A percentile compares a stretch with the other conserved stretches of the same genome.
phyloP scores from a whole-genome alignment of 164 flowering plant genomes.

The Cinnamomum micranthum region DNA sequence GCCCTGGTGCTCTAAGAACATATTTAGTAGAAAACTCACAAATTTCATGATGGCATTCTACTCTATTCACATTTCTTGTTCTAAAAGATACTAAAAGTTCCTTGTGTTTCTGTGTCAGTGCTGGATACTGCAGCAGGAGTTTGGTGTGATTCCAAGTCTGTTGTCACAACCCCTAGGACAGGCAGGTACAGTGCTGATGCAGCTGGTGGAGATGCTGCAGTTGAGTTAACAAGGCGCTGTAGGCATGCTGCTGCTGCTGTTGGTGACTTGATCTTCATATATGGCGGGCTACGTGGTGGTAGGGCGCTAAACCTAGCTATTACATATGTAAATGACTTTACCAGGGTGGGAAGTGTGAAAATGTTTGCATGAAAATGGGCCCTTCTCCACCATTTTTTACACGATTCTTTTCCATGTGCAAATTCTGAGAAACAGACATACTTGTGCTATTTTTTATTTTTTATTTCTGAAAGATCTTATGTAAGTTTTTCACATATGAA shows the following conservation, averaged over 20 bases:
- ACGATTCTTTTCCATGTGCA: too few relatives aligned
- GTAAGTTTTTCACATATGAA: background rate
- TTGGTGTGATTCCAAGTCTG: conserved; percentile 98
- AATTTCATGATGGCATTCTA: background rate
- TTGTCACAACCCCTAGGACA: conserved; percentile 93
- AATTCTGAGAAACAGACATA: too few relatives aligned
- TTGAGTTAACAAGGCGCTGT: conserved; percentile 94
- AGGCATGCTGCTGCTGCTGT: conserved; percentile 99
- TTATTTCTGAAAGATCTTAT: background rate
- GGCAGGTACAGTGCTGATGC: conserved; percentile 99
- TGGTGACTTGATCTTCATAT: conserved; percentile 88
- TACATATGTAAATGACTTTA: too few relatives aligned
- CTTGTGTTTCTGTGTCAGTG: conserved; percentile 41
- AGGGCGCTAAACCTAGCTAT: conserved; percentile 24
- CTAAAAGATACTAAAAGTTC: background rate
- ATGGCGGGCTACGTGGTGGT: conserved; percentile 99
- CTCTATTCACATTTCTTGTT: background rate
- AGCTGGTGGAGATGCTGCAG: conserved; percentile 98
- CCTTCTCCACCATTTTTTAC: too few relatives aligned
- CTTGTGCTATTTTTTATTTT: background rate
- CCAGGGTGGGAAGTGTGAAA: too few relatives aligned
- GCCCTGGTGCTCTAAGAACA: background rate
- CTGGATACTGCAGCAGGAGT: conserved; percentile 99
- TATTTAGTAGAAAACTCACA: too few relatives aligned
- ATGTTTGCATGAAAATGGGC: too few relatives aligned